Conservation (phyloP, 495 filamentous ascomycete genomes). For the Aspergillus olivimuriae region DNA sequence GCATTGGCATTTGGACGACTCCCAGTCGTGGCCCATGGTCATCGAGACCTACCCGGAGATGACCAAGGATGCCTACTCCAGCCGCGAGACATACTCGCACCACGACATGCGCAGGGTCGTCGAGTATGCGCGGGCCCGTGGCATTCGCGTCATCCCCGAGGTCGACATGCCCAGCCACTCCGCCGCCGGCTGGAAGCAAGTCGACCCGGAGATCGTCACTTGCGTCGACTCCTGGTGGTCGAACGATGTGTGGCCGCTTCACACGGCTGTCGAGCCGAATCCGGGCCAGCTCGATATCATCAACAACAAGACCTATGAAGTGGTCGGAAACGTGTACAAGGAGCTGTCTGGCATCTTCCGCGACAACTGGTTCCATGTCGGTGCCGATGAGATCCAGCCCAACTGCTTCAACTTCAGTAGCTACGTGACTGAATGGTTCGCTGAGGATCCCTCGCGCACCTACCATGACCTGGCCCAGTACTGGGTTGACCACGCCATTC, state of each 20-base stretch:
- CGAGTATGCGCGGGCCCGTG: constrained; percentile 40
- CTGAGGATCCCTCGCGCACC: constrained; percentile 42
- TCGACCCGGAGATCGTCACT: constrained; percentile 44
- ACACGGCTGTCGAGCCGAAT: constrained; percentile 51
- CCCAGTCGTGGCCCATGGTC: constrained; percentile 47
- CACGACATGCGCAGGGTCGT: constrained; percentile 37
- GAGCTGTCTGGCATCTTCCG: constrained; percentile 47
- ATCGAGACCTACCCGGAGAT: constrained; percentile 46
- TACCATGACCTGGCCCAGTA: constrained; percentile 48
- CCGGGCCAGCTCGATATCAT: constrained; percentile 53
- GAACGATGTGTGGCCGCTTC: constrained; percentile 43
- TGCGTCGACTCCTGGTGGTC: constrained; percentile 52
- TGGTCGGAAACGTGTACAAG: constrained; percentile 45
- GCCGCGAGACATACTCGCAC: constrained; percentile 36
- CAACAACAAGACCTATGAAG: constrained; percentile 47
- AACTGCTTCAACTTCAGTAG: constrained; percentile 50
- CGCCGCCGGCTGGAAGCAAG: constrained; percentile 47
- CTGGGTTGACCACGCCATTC: constrained; percentile 49
- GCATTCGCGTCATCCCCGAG: constrained; percentile 44
- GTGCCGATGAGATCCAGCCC: constrained; percentile 47
- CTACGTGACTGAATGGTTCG: constrained; percentile 40
- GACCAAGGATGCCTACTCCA: constrained; percentile 48
- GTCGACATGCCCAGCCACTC: constrained; percentile 50
- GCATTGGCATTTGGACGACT: constrained; percentile 47
- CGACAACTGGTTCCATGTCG: constrained; percentile 51